Base-by-base conservation (phyloP, 805 yeast genomes). In the Myxozyma melibiosi region DNA sequence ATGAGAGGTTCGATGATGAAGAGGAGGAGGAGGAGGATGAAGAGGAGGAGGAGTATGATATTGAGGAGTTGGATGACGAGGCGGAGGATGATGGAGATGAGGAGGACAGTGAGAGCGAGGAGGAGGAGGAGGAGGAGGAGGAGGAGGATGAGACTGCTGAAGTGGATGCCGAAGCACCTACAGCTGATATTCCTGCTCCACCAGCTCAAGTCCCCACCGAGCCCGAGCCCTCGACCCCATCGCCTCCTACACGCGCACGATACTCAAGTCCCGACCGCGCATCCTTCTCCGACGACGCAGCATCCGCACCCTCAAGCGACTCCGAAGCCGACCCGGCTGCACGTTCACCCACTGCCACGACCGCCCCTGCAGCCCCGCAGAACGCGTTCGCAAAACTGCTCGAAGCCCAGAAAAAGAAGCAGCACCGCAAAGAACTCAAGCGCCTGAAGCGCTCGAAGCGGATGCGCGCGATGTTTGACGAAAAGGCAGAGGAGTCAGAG, bases 401-500 rank as follows among this genome's bases (percentile, higher is more conserved):
- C 7, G 40, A 41, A 18, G 30, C 52, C 5, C 54, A 55, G 35
- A 37, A 45, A 18, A 27, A 31, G 30, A 40, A 39, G 9, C 25
- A 22, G 22, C n/a, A n/a, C n/a, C n/a, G n/a, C 27, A 38, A 18
- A 13, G 37, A 46, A 68, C 65, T 34, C 47, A 53, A 18, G 63
- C 65, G 37, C 58, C 64, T 44, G 7, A 47, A 35, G 25, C 35
- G 25, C 25, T 47, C 51, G 3, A 49, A 49, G 30, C 53, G 33
- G 59, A 71, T 85, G 75, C 86, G 80, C 60, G 73, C 79, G 28
- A 78, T 88, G 52, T 76, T 88, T 68, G 92, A 88, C 66, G 84
- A 86, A 47, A 94, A 88, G 74, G 96, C 96, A 42, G 90, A 82
- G 64, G 96, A 88, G 73, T 86, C 94, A 35, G 95, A 88, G 58